Base-by-base conservation (phyloP, 2,329 filamentous ascomycete genomes). In the Neonectria magnoliae region DNA sequence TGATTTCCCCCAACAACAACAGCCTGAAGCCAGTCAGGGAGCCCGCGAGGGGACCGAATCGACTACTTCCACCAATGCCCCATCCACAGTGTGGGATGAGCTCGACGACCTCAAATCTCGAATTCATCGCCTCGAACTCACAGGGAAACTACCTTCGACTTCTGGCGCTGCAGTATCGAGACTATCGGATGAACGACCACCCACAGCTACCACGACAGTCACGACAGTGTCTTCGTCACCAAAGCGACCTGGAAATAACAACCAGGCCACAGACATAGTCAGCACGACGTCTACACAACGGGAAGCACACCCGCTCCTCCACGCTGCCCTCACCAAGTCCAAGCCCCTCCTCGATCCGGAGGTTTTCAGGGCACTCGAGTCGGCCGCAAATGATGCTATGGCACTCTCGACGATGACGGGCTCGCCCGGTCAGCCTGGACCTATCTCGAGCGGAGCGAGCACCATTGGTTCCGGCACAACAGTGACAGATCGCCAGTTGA, bases 71-170 rank as follows among this genome's bases (percentile, higher is more conserved):
- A 96, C 93, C 1, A 94, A 91, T 1, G 93, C 93, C 1, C 93
- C 94, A 13, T 97, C 94, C 2, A 98, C 94, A 0, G 93, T 99
- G 3, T 99, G 96, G 96, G 96, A 98, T 76, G 96, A 99, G 79
- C 82, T 99, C 29, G 96, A 98, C 72, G 96, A 98, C 69, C 82
- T 99, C 51, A 98, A 98, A 78, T 96, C 93, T 44, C 89, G 96
- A 31, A 97, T 99, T 72, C 90, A 93, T 71, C 92, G 93, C 65
- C 86, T 99, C 10, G 96, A 98, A 78, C 80, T 97, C 71, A 97
- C 93, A 2, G 94, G 94, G 63, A 97, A 97, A 79, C 82, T 96
- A 36, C 94, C 94, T 0, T 83, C 93, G 1, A 94, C 92, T 2
- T 95, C 94, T 3, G 92, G 90, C 38, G 93, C 93, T 2, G 92